Percentiles rank a stretch among this genome's conserved stretches.
Evolutionary conservation across 345 rosid genomes (phyloP).

Genomic region (Mangifera indica): DNA sequence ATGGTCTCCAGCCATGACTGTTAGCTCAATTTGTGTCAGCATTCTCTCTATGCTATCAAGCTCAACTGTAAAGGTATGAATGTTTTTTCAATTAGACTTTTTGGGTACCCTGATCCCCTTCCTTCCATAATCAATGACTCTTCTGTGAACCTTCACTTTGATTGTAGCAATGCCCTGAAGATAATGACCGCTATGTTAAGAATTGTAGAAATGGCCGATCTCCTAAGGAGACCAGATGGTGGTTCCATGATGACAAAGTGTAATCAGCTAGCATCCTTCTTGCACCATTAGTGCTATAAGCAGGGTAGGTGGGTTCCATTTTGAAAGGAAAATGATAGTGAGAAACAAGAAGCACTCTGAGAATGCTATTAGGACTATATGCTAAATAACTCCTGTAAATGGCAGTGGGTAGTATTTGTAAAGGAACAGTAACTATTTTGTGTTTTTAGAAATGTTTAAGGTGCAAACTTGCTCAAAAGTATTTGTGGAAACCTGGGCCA

Average conservation of each 20-base stretch:
- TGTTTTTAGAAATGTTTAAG: constrained; percentile 12
- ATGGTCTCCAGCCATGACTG: constrained; percentile 99
- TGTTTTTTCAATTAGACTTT: constrained; percentile 2
- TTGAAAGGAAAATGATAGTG: constrained; percentile 22
- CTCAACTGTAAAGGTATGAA: constrained; percentile 79
- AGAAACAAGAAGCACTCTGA: constrained; percentile 23
- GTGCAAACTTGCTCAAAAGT: background rate
- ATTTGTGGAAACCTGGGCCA: background rate
- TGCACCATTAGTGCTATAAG: constrained; percentile 23
- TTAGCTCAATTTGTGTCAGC: constrained; percentile 93
- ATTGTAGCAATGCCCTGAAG: constrained; percentile 91
- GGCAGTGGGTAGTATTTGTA: constrained; percentile 27
- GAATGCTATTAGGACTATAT: constrained; percentile 19
- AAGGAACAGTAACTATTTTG: constrained; percentile 26
- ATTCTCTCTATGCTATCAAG: constrained; percentile 98
- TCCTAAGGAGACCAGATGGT: constrained; percentile 99
- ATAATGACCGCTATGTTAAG: constrained; percentile 91
- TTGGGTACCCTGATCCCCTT: background rate
- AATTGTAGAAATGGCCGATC: constrained; percentile 94
- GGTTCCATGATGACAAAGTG: constrained; percentile 97
- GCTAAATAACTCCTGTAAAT: constrained; percentile 30
- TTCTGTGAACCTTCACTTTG: constrained; percentile 9
- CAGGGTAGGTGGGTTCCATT: constrained; percentile 22
- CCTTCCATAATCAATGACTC: background rate
- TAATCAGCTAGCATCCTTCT: constrained; percentile 31